Evolutionary conservation across 2,329 filamentous ascomycete genomes (phyloP), one percentile per base, ranked within the genome.

Genomic region (Sphaceloma murrayae): DNA sequence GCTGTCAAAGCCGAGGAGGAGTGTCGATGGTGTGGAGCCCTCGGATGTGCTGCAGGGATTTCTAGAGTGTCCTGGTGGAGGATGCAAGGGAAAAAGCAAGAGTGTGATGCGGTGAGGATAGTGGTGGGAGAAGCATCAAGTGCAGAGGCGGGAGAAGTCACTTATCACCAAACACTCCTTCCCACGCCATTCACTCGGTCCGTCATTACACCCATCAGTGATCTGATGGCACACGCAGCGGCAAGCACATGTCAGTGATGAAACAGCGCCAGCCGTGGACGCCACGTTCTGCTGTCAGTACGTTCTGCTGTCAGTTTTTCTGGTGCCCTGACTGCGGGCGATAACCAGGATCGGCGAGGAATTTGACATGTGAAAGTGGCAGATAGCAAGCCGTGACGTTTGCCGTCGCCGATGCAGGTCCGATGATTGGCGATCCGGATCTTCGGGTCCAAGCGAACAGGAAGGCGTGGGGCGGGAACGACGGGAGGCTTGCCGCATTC

Each of bases 41-140:
- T 8, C 19, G 24, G 34, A 38, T 22, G 34, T 14, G 34, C 36
- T 30, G 36, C 36, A 40, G 36, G 36, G 19, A 16, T 13, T 6
- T 29, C 30, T 22, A 19, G 26, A 16, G 19, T 26, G 24, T 32
- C 16, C 24, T 31, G n/a, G 30, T 29, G 26, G 27, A 30, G 29
- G 46, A 19, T 17, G 34, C 22, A n/a, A n/a, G 34, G 9, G 21
- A 13, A 45, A 40, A 36, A 48, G 42, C 33, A 48, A 42, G 31
- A 29, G 21, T 31, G 29, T 39, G 39, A 31, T 32, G 46, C 33
- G 36, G 36, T 40, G 19, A 40, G 26, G 34, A 38, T 38, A 38
- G 26, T 27, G 24, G 29, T n/a, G 33, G 16, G 33, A 36, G 4
- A 6, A 13, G 21, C 11, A 40, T 21, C 22, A 40, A 24, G 36